Base-by-base conservation (phyloP, 2,329 filamentous ascomycete species). In the Alternaria rosae region DNA sequence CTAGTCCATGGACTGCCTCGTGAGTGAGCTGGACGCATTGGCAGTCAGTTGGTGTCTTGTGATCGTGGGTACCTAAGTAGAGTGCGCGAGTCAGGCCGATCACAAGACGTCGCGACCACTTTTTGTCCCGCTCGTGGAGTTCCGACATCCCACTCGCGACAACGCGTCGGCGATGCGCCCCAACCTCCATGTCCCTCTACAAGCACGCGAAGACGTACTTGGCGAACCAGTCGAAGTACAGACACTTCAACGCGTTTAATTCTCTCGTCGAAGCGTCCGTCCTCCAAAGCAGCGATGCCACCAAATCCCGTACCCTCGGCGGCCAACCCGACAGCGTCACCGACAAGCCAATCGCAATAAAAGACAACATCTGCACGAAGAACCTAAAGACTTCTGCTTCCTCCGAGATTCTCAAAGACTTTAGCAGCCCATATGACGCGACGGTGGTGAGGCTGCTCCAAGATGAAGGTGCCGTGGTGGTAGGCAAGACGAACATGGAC, bases 401-500 rank as follows among this genome's bases (percentile, higher is more conserved):
- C 66, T 97, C 94, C 3, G 82, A 82, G 20, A 91, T 93, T 57
- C 86, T 98, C 42, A 71, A 71, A 28, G 83, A 83, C 64, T 92
- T 94, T 78, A 82, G 79, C 35, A 93, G 91, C 63, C 92, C 94
- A 5, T 94, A 91, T 78, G 88, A 94, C 76, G 93, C 94, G 17
- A 94, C 92, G 9, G 89, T 97, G 17, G 88, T 96, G 32, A 81
- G 85, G 54, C 86, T 89, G 70, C 84, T 97, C 32, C 85, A 86
- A 58, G 76, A 82, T 26, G 84, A 86, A 6, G 91, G 90, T 43
- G 89, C 88, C 6, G 78, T 85, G 6, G 78, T 94, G 2, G 84
- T 89, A 2, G 91, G 91, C 7, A 97, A 97, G 79, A 94, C 93
- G 3, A 97, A 97, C 76, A 89, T 98, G 84, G 95, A 98, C 80